Base-by-base conservation (phyloP, 495 filamentous ascomycete genomes). In the Hypoxylon fragiforme region DNA sequence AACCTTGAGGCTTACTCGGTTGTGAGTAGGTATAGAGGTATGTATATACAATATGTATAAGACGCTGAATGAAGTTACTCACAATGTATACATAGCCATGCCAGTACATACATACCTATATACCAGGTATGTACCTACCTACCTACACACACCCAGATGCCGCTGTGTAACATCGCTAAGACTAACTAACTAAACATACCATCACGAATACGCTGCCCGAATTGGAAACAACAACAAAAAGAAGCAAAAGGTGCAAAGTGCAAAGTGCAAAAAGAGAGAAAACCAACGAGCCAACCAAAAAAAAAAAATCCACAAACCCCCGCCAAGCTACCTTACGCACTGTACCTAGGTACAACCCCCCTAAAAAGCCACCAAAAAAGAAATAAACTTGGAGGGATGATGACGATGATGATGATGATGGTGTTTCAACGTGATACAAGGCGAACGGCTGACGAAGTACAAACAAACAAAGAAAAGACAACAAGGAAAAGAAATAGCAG, bases 21-120 rank as follows among this genome's bases (percentile, higher is more conserved):
- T 44, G 24, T 44, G 51, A 18, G 58, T 40, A 52, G 39, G 30
- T n/a, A n/a, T n/a, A n/a, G n/a, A n/a, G n/a, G n/a, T n/a, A n/a
- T n/a, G n/a, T n/a, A n/a, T n/a, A n/a, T n/a, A n/a, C n/a, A n/a
- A n/a, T n/a, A n/a, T n/a, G n/a, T n/a, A n/a, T n/a, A n/a, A n/a
- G n/a, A 36, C 43, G 51, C 58, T 61, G 45, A 40, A 52, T 56
- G 51, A 56, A 51, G 58, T 56, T 61, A 56, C 51, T 42, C 50
- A n/a, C n/a, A n/a, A 61, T 51, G 52, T 61, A 51, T 47, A 41
- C 51, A 52, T 50, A 51, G 58, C 51, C 50, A 41, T 19, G 47
- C 16, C 11, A 3, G 57, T 61, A 51, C 47, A 55, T n/a, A n/a
- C n/a, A n/a, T n/a, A n/a, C n/a, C 57, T 55, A 61, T 47, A 38